Percentiles rank a stretch among this genome's conserved stretches.
Evolutionary conservation across 164 flowering plant genomes (phyloP).

Genomic region (Akebia trifoliata): DNA sequence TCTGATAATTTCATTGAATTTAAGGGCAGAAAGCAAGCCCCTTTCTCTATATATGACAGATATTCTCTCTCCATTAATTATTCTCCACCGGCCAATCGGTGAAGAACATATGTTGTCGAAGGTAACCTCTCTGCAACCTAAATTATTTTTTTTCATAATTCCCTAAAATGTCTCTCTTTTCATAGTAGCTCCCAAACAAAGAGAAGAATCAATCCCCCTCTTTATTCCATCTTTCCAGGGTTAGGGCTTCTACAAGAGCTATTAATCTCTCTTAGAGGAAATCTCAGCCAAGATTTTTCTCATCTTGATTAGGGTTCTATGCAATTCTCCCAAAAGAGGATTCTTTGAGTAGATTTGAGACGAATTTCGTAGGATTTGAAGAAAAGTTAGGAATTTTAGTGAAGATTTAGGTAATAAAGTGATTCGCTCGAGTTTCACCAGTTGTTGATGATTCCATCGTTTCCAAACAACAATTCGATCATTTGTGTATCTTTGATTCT

Average conservation of each 20-base stretch:
- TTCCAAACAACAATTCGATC: background rate
- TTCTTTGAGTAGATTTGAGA: background rate
- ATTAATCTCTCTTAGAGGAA: background rate
- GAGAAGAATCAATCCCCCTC: background rate
- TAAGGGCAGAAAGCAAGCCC: too few species aligned
- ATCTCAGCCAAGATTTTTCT: background rate
- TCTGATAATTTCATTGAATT: too few species aligned
- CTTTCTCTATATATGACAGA: too few species aligned
- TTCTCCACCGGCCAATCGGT: too few species aligned
- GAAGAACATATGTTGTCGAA: too few species aligned
- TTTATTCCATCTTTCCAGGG: slow-evolving; percentile 3
- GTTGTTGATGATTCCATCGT: background rate
- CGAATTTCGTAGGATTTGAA: background rate
- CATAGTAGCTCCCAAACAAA: too few species aligned
- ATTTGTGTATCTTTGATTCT: slow-evolving; percentile 5
- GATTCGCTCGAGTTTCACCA: background rate
- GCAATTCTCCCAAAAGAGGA: background rate
- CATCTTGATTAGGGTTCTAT: too few species aligned
- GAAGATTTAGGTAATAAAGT: background rate
- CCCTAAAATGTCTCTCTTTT: too few species aligned
- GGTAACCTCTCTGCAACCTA: too few species aligned
- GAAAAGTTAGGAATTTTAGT: background rate
- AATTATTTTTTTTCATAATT: too few species aligned
- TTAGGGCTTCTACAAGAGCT: slow-evolving; percentile 6
- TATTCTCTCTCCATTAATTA: too few species aligned